phyloP scores from a whole-genome alignment of 177 flowering plant genomes.

The Vitis hybrid region DNA sequence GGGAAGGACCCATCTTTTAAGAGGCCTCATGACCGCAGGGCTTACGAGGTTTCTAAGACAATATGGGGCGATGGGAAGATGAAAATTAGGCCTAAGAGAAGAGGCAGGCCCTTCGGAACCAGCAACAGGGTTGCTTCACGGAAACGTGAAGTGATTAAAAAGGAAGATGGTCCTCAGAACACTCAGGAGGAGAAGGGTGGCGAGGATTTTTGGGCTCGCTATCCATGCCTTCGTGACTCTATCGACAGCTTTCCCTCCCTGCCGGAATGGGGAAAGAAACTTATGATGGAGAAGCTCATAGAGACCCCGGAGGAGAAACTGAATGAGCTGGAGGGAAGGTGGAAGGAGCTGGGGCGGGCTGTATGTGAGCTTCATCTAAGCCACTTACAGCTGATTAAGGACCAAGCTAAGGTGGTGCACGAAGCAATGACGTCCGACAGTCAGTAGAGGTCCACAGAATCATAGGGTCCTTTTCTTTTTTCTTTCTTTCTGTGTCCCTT shows the following conservation, averaged over 20 bases:
- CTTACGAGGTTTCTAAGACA: slow-evolving; percentile 35
- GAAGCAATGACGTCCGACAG: slow-evolving; percentile 1
- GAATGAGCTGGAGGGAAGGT: slow-evolving; percentile 26
- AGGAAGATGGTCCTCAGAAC: too few species aligned
- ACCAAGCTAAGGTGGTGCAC: slow-evolving; percentile 6
- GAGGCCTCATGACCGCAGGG: slow-evolving; percentile 30
- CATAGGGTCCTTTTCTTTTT: too few species aligned
- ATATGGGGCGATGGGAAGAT: slow-evolving; percentile 30
- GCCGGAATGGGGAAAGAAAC: neutral
- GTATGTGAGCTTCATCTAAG: slow-evolving; percentile 2
- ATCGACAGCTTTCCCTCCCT: neutral
- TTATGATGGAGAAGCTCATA: slow-evolving; percentile 17
- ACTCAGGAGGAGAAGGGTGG: too few species aligned
- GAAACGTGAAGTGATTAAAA: too few species aligned
- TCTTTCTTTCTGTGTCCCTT: too few species aligned
- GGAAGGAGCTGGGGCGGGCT: slow-evolving; percentile 9
- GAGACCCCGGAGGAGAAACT: slow-evolving; percentile 16
- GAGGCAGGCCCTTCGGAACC: neutral
- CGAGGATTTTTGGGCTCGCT: too few species aligned
- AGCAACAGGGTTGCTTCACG: too few species aligned
- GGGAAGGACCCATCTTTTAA: slow-evolving; percentile 27
- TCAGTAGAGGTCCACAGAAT: neutral
- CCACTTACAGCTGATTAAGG: slow-evolving; percentile 7
- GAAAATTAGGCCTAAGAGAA: neutral
- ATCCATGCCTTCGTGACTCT: too few species aligned